These are phyloP conservation scores for Brassica juncea DNA, from an alignment of 345 rosid genomes.

Conservation along the genomic window DNA sequence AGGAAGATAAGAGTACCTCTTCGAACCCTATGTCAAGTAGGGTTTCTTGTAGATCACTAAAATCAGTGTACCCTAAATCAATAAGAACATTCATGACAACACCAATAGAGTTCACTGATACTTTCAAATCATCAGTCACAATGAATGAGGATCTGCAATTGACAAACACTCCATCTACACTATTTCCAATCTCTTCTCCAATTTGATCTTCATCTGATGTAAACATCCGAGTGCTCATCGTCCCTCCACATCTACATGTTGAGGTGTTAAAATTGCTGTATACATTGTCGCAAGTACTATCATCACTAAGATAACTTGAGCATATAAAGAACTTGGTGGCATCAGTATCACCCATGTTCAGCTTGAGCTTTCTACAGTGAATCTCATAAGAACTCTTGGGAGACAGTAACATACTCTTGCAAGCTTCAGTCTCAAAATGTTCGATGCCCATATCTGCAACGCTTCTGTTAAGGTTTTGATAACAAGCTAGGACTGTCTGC, in stretches of 20 bases:
- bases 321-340: constrained; percentile 9
- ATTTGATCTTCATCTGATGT: background rate
- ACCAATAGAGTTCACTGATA: background rate
- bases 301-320: no score
- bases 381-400: constrained; percentile 9
- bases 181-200: background rate
- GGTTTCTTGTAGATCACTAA: background rate
- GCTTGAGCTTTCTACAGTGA: constrained; percentile 10
- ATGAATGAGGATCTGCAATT: background rate
- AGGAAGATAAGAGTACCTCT: constrained; percentile 22
- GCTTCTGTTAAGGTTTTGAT: constrained; percentile 11
- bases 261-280: constrained; percentile 13
- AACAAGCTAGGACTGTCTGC: background rate
- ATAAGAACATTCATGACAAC: background rate
- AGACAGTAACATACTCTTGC: constrained; percentile 20
- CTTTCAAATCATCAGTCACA: constrained; percentile 21
- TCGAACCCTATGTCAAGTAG: background rate
- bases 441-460: constrained; percentile 8
- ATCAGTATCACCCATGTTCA: background rate
- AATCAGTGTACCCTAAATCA: background rate
- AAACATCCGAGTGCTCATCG: background rate
- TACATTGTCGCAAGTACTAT: background rate
- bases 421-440: constrained; percentile 2
- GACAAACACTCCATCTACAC: constrained; percentile 28
- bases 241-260: constrained; percentile 11